These are phyloP conservation scores for Waitea zeae DNA, from an alignment of 1,284 basidiomycete genomes.

Conservation along the genomic window DNA sequence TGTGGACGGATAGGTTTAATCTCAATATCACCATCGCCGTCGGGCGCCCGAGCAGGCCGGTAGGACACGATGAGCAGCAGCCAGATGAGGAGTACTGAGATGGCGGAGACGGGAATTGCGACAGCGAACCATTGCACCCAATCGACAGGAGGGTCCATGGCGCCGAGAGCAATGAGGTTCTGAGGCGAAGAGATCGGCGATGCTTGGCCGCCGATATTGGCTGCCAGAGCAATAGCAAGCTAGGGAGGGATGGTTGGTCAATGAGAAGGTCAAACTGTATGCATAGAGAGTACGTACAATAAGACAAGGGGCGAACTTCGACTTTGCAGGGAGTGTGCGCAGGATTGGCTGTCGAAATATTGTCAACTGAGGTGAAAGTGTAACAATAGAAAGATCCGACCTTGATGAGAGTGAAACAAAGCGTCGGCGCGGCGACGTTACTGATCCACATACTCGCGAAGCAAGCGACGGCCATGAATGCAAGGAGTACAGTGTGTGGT, in stretches of 20 bases:
- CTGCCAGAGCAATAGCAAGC: constrained; percentile 93
- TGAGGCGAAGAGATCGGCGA: constrained; percentile 94
- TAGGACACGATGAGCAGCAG: constrained; percentile 77
- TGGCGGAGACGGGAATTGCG: constrained; percentile 75
- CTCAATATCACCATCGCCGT: constrained; percentile 63
- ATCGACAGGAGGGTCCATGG: constrained; percentile 77
- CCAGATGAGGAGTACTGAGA: constrained; percentile 88
- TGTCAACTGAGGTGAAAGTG: background rate
- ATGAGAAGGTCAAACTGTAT: too few relatives aligned
- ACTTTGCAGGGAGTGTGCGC: constrained; percentile 77
- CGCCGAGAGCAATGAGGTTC: constrained; percentile 84
- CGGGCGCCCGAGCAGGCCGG: constrained; percentile 47
- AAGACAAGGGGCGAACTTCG: constrained; percentile 79
- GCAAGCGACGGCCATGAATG: constrained; percentile 94
- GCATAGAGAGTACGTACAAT: constrained; percentile 42
- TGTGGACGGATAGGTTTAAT: constrained; percentile 74
- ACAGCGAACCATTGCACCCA: constrained; percentile 95
- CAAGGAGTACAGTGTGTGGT: constrained; percentile 77
- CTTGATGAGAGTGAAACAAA: constrained; percentile 94
- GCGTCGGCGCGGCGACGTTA: constrained; percentile 93
- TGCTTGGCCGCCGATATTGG: constrained; percentile 95
- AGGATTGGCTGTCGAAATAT: constrained; percentile 62
- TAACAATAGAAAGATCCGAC: constrained; percentile 23
- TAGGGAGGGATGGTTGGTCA: constrained; percentile 15
- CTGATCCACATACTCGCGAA: constrained; percentile 99